Percentiles rank a stretch among this genome's conserved stretches.
These are phyloP conservation scores for Claviceps fusiformis DNA, from an alignment of 2,329 filamentous ascomycete genomes.

Conservation along the genomic window DNA sequence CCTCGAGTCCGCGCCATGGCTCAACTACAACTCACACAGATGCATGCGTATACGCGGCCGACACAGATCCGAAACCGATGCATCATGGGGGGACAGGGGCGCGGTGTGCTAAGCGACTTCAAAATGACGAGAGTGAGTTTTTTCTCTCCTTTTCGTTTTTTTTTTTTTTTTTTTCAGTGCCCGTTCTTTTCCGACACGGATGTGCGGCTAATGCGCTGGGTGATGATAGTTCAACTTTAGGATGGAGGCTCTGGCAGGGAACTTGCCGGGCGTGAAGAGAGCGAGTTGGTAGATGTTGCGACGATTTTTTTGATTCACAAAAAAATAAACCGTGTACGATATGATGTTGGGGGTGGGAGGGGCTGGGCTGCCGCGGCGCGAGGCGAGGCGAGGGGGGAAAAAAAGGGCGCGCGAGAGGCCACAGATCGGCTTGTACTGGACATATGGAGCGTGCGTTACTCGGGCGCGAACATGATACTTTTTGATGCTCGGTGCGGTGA, in stretches of 20 bases:
- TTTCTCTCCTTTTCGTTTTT: not conserved
- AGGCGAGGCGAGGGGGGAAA: no score
- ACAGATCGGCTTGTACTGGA: not conserved
- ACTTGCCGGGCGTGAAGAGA: slow-evolving; percentile 85
- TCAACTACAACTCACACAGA: slow-evolving; percentile 82
- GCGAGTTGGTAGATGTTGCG: slow-evolving; percentile 69
- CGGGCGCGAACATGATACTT: not conserved
- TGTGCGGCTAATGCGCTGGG: slow-evolving; percentile 13
- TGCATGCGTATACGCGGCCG: slow-evolving; percentile 89
- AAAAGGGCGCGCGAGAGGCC: not conserved
- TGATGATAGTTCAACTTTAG: slow-evolving; percentile 72
- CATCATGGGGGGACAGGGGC: slow-evolving; percentile 76
- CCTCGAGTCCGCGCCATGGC: slow-evolving; percentile 75
- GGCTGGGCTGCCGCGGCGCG: no score
- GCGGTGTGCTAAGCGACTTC: slow-evolving; percentile 87
- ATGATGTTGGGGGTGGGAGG: not conserved
- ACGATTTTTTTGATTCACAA: not conserved
- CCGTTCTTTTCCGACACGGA: not conserved
- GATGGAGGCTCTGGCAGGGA: slow-evolving; percentile 71
- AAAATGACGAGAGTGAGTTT: slow-evolving; percentile 71
- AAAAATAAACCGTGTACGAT: not conserved
- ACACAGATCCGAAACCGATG: slow-evolving; percentile 94
- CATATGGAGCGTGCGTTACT: not conserved
- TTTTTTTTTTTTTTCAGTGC: not conserved
- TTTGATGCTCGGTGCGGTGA: not conserved